A percentile compares a stretch with the other conserved stretches of the same genome.
phyloP scores from a whole-genome alignment of 345 rosid genomes.

The Alliaria petiolata region DNA sequence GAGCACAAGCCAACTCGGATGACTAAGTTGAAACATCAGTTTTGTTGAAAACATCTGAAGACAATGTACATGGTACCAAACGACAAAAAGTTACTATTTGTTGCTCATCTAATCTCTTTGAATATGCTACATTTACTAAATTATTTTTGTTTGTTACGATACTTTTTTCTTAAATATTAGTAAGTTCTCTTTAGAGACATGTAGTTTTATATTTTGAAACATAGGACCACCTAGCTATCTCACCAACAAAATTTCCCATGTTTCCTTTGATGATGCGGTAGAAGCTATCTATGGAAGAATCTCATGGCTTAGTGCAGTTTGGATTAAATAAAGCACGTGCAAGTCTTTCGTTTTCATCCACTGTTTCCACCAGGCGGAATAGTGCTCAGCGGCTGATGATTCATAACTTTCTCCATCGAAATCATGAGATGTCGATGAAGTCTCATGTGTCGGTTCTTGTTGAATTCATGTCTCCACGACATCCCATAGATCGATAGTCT shows the following conservation, averaged over 20 bases:
- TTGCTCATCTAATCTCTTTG: too few relatives aligned
- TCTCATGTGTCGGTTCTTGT: neutral
- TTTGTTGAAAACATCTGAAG: too few relatives aligned
- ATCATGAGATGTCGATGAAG: neutral
- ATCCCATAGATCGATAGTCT: neutral
- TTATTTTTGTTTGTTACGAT: too few relatives aligned
- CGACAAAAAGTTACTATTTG: too few relatives aligned
- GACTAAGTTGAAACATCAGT: too few relatives aligned
- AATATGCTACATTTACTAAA: too few relatives aligned
- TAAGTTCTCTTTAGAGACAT: too few relatives aligned
- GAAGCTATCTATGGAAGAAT: conserved; percentile 7
- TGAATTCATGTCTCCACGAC: conserved; percentile 4
- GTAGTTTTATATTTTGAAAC: neutral
- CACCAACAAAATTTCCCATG: conserved; percentile 18
- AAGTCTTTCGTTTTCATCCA: neutral
- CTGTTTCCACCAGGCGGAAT: neutral
- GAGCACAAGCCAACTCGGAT: too few relatives aligned
- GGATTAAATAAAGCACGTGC: neutral
- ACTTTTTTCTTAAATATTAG: too few relatives aligned
- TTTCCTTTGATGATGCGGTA: conserved; percentile 16
- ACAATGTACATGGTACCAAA: too few relatives aligned
- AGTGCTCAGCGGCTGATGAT: neutral
- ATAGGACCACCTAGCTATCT: conserved; percentile 11
- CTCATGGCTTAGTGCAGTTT: neutral
- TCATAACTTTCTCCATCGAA: neutral